These are phyloP conservation scores for Calycina marina DNA, from an alignment of 2,329 filamentous ascomycete species.

Conservation along the genomic window DNA sequence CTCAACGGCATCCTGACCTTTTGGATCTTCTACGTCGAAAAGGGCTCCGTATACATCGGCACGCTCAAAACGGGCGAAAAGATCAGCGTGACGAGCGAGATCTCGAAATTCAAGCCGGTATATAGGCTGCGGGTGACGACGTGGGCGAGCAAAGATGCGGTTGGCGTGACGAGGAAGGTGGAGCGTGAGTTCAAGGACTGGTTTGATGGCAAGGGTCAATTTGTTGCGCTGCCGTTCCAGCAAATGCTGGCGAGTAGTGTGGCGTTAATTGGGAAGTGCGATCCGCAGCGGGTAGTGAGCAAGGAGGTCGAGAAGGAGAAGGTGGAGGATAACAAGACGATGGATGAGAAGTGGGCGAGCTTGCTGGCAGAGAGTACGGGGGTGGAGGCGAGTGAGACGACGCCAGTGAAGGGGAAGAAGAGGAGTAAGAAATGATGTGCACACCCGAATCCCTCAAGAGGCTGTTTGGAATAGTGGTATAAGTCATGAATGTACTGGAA, in stretches of 20 bases:
- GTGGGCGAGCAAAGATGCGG: slow-evolving; percentile 14
- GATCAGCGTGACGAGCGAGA: slow-evolving; percentile 59
- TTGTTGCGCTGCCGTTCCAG: slow-evolving; percentile 65
- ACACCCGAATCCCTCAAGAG: too few relatives aligned
- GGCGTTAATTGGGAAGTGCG: slow-evolving; percentile 47
- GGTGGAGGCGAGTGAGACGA: slow-evolving; percentile 6
- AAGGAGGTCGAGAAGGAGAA: slow-evolving; percentile 14
- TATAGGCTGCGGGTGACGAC: slow-evolving; percentile 60
- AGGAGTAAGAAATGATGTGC: slow-evolving; percentile 22
- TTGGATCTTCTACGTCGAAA: slow-evolving; percentile 79
- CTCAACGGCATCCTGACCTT: slow-evolving; percentile 66
- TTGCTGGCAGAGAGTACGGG: slow-evolving; percentile 20
- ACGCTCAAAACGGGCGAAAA: slow-evolving; percentile 46
- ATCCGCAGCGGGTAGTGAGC: slow-evolving; percentile 40
- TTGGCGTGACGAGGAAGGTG: slow-evolving; percentile 27
- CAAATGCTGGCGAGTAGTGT: slow-evolving; percentile 58
- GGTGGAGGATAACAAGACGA: slow-evolving; percentile 8
- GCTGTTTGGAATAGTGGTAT: too few relatives aligned
- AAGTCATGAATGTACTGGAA: too few relatives aligned
- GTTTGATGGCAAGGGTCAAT: slow-evolving; percentile 61
- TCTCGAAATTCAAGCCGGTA: slow-evolving; percentile 65
- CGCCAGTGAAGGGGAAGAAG: slow-evolving; percentile 13
- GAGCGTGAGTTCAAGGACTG: slow-evolving; percentile 55
- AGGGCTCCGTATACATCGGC: slow-evolving; percentile 68
- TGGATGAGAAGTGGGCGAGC: slow-evolving; percentile 21